Evolutionary conservation across 768 basidiomycete species (phyloP).

Genomic region (Auricularia sp.): DNA sequence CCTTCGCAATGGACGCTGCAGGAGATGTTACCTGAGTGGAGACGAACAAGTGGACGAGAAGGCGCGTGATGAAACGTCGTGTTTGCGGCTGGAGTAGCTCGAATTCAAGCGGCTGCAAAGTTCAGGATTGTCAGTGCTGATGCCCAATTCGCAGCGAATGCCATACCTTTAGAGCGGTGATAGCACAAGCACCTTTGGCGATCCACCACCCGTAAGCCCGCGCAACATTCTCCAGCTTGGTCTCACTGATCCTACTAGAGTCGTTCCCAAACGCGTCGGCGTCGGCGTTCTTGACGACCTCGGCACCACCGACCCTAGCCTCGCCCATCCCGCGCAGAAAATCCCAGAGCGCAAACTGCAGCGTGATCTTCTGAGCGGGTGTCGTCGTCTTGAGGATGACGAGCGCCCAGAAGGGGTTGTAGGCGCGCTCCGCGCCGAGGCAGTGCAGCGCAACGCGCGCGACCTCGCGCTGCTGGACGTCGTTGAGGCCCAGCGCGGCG

Average conservation of each 20-base stretch:
- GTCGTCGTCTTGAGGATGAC: conserved; percentile 28
- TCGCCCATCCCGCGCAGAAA: conserved; percentile 89
- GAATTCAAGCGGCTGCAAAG: conserved; percentile 75
- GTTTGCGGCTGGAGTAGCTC: conserved; percentile 57
- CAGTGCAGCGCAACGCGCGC: conserved; percentile 90
- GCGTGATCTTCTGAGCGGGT: conserved; percentile 81
- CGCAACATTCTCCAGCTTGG: conserved; percentile 63
- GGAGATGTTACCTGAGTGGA: conserved; percentile 70
- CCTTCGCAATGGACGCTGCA: conserved; percentile 26
- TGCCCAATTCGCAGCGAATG: neutral
- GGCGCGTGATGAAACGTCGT: conserved; percentile 53
- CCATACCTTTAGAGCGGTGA: conserved; percentile 75
- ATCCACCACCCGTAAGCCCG: conserved; percentile 90
- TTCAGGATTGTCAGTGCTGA: neutral
- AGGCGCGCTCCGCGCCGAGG: conserved; percentile 68
- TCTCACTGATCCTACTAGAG: conserved; percentile 39
- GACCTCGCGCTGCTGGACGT: conserved; percentile 89
- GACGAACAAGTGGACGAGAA: conserved; percentile 64
- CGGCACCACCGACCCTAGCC: conserved; percentile 66
- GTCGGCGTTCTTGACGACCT: conserved; percentile 57
- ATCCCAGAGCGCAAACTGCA: conserved; percentile 96
- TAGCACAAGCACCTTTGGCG: conserved; percentile 65
- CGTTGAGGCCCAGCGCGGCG: conserved; percentile 69
- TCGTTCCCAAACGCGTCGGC: conserved; percentile 27
- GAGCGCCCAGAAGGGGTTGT: neutral